These are phyloP conservation scores for Hortiboletus flavorubellus DNA, from an alignment of 768 basidiomycete species.

Conservation along the genomic window DNA sequence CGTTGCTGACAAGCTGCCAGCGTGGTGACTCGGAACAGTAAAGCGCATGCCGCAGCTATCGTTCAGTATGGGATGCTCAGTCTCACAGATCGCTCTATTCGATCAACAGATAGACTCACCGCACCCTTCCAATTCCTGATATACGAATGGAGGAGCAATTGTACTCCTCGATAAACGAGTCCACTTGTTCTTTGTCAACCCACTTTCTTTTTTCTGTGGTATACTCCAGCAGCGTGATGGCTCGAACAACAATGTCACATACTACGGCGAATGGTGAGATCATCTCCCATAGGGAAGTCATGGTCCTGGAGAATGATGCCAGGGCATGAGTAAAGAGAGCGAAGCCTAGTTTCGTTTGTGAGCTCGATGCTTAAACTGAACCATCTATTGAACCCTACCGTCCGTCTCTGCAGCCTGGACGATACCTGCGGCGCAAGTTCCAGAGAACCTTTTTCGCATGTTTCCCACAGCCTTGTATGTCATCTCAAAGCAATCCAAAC, in stretches of 20 bases:
- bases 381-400: neutral
- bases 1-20: neutral
- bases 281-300: neutral
- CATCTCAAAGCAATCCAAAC: neutral
- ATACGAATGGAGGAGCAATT: too few species aligned
- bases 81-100: neutral
- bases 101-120: neutral
- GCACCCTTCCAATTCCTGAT: neutral
- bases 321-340: neutral
- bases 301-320: neutral
- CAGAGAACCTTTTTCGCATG: slow-evolving; percentile 4
- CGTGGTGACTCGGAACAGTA: neutral
- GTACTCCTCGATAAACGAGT: neutral
- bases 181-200: neutral
- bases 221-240: neutral
- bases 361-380: neutral
- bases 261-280: neutral
- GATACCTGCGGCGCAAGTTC: slow-evolving; percentile 9
- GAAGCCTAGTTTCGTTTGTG: neutral
- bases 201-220: neutral
- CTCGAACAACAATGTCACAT: neutral
- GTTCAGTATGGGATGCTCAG: neutral
- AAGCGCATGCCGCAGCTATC: neutral
- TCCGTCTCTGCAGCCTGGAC: neutral
- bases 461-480: slow-evolving; percentile 7